phyloP scores from a whole-genome alignment of 345 rosid genomes.

The Rubroshorea leprosula region DNA sequence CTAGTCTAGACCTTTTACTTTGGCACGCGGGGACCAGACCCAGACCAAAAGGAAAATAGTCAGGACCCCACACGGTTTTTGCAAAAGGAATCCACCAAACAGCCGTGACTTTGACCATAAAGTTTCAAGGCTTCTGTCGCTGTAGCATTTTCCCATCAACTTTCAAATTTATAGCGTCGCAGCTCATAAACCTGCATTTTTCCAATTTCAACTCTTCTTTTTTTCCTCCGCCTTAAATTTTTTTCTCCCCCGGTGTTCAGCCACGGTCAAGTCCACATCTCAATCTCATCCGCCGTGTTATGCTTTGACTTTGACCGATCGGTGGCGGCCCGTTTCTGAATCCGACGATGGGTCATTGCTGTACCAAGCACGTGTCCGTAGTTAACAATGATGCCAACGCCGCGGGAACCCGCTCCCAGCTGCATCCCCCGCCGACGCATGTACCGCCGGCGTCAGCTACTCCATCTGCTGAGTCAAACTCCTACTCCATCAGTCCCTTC shows the following conservation, averaged over 20 bases:
- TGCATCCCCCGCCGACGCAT: conserved; percentile 13
- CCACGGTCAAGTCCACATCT: no score
- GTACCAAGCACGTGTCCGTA: conserved; percentile 49
- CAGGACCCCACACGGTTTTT: not conserved
- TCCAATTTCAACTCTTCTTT: not conserved
- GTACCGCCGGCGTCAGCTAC: conserved; percentile 21
- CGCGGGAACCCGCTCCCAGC: conserved; percentile 25
- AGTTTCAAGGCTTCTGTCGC: conserved; percentile 1
- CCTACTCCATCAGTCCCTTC: conserved; percentile 58
- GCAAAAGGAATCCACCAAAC: no score
- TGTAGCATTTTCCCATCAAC: conserved; percentile 7
- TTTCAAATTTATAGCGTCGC: conserved; percentile 9
- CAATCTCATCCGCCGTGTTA: conserved; percentile 12
- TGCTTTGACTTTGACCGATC: conserved; percentile 33
- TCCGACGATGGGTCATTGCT: conserved; percentile 73
- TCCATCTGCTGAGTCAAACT: conserved; percentile 35
- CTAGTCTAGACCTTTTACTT: no score
- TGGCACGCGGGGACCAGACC: no score
- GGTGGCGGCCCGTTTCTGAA: conserved; percentile 3
- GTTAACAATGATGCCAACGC: conserved; percentile 23
- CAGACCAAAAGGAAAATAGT: not conserved
- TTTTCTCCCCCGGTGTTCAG: not conserved
- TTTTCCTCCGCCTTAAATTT: not conserved
- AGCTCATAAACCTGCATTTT: not conserved
- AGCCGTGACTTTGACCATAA: conserved; percentile 7